Conservation (phyloP, 495 filamentous ascomycete species). For the Daldinia grandis region DNA sequence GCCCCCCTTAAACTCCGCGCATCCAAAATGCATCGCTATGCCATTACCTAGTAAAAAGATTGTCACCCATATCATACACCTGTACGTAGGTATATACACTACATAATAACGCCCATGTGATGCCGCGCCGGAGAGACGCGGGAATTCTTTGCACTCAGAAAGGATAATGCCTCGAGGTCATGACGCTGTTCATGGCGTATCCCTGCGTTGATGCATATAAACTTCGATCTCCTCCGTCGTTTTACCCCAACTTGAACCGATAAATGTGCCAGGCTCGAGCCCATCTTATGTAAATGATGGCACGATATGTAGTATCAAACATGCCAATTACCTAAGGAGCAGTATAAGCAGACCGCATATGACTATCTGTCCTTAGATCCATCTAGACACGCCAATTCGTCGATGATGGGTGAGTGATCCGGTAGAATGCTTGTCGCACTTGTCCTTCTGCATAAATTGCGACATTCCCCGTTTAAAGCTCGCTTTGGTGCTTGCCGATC, state of each 20-base stretch:
- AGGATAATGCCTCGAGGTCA: background rate
- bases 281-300: background rate
- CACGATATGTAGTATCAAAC: background rate
- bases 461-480: constrained; percentile 16
- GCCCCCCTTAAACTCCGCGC: constrained; percentile 15
- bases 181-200: background rate
- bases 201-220: background rate
- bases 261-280: background rate
- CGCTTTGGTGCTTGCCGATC: constrained; percentile 24
- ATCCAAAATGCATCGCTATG: constrained; percentile 38
- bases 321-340: background rate
- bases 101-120: constrained; percentile 14
- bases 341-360: constrained; percentile 5
- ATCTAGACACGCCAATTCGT: background rate
- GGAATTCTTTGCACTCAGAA: background rate
- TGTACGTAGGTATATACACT: constrained; percentile 35
- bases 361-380: background rate
- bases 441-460: constrained; percentile 7
- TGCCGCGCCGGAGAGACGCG: background rate
- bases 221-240: constrained; percentile 6
- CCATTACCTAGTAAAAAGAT: constrained; percentile 10
- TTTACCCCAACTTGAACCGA: background rate
- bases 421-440: constrained; percentile 7
- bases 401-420: background rate
- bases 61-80: constrained; percentile 32